Conservation (phyloP, 225 moss, liverwort and hornwort species). For the Pseudoscleropodium purum region DNA sequence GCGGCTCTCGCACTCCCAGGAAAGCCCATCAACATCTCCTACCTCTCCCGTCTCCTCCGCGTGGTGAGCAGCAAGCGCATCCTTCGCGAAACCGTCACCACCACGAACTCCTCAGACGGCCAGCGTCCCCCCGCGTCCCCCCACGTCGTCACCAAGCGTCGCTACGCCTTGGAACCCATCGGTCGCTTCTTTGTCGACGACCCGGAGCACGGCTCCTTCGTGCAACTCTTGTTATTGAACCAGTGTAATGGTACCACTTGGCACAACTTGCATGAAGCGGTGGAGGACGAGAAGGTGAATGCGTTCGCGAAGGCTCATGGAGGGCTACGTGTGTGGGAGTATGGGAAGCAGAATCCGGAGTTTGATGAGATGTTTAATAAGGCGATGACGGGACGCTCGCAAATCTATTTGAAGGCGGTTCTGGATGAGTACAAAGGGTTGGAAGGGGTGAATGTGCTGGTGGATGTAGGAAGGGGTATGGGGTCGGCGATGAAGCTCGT, state of each 20-base stretch:
- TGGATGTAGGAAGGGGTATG: background rate
- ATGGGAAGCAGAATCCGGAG: no score
- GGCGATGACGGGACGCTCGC: no score
- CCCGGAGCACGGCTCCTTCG: no score
- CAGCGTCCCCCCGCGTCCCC: background rate
- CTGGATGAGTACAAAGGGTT: background rate
- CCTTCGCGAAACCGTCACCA: background rate
- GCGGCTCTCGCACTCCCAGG: no score
- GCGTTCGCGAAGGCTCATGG: background rate
- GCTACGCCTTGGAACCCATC: no score
- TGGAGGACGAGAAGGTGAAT: background rate
- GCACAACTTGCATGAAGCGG: slow-evolving; percentile 11
- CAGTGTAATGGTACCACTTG: background rate
- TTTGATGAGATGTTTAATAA: no score
- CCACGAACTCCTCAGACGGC: background rate
- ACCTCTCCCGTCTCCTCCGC: background rate
- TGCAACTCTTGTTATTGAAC: no score
- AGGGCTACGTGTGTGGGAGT: background rate
- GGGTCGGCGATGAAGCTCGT: background rate
- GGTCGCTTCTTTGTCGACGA: no score
- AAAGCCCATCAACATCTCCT: no score
- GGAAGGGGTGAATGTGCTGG: background rate
- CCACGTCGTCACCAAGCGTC: background rate
- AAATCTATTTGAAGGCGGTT: background rate
- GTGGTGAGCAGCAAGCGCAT: background rate